A percentile compares a stretch with the other conserved stretches of the same genome.
Conservation (phyloP, 805 yeast genomes). For the Yarrowia sp. region DNA sequence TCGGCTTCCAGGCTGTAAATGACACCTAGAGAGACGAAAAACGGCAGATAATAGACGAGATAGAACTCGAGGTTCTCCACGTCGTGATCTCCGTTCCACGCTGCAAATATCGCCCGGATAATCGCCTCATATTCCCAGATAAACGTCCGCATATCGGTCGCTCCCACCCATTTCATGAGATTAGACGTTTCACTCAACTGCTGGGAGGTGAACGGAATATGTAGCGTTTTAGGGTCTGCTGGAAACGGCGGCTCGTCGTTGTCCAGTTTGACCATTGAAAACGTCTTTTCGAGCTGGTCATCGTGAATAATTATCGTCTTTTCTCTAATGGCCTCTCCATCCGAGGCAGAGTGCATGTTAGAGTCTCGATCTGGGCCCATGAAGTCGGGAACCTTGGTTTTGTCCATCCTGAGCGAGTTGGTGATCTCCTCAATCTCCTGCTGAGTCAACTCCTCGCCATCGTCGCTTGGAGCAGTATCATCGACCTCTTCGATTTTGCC, state of each 20-base stretch:
- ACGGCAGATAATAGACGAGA: constrained; percentile 30
- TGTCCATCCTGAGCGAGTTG: background rate
- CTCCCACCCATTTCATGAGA: constrained; percentile 29
- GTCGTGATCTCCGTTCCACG: constrained; percentile 29
- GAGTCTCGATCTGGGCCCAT: constrained; percentile 21
- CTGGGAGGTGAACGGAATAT: constrained; percentile 30
- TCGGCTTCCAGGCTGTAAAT: constrained; percentile 22
- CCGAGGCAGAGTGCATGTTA: constrained; percentile 1
- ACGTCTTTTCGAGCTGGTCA: constrained; percentile 34
- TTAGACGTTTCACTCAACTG: constrained; percentile 30
- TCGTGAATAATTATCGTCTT: constrained; percentile 14
- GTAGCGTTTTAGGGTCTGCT: background rate
- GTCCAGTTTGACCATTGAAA: constrained; percentile 20
- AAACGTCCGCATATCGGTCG: constrained; percentile 35
- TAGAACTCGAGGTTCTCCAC: constrained; percentile 36
- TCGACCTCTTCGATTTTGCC: constrained; percentile 18
- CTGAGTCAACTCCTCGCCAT: background rate
- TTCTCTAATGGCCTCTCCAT: background rate
- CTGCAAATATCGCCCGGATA: constrained; percentile 33
- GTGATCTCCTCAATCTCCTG: background rate
- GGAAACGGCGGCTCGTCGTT: constrained; percentile 8
- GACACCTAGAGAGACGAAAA: constrained; percentile 21
- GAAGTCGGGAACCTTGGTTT: background rate
- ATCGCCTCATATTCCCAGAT: constrained; percentile 38
- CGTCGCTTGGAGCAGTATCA: background rate